These are phyloP conservation scores for Choiromyces venosus DNA, from an alignment of 495 filamentous ascomycete genomes.

Conservation along the genomic window DNA sequence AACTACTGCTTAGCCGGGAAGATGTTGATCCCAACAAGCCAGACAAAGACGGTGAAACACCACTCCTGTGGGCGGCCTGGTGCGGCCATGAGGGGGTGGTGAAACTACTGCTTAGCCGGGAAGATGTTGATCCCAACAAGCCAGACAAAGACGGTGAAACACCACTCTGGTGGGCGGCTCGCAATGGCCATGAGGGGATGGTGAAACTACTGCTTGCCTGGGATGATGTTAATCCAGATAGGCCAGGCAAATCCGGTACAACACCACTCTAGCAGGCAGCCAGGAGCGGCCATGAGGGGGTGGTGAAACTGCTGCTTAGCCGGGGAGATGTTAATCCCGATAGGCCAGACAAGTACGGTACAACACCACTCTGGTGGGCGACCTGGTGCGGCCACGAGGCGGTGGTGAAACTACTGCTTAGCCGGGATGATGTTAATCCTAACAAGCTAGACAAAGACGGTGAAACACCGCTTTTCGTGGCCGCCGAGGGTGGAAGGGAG, in stretches of 20 bases:
- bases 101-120: no score
- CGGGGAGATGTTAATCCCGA: background rate
- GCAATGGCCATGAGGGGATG: slow-evolving; percentile 43
- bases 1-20: slow-evolving; percentile 22
- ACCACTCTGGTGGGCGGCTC: slow-evolving; percentile 45
- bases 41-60: slow-evolving; percentile 23
- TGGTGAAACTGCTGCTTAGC: slow-evolving; percentile 32
- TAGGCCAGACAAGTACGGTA: background rate
- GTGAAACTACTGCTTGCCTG: slow-evolving; percentile 20
- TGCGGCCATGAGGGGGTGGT: slow-evolving; percentile 35
- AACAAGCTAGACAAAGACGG: no score
- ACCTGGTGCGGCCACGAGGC: background rate
- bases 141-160: no score
- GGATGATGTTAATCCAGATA: background rate
- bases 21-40: slow-evolving; percentile 10
- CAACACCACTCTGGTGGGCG: background rate
- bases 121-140: no score
- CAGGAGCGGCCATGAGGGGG: slow-evolving; percentile 41
- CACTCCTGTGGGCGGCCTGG: slow-evolving; percentile 40
- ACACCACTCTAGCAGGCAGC: slow-evolving; percentile 44
- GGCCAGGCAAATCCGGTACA: slow-evolving; percentile 11
- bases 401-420: background rate
- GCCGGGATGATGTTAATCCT: slow-evolving; percentile 19
- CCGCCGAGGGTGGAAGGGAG: slow-evolving; percentile 43
- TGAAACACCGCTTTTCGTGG: slow-evolving; percentile 41